Evolutionary conservation across 768 basidiomycete species (phyloP).

Genomic region (Tylopilus sp.): DNA sequence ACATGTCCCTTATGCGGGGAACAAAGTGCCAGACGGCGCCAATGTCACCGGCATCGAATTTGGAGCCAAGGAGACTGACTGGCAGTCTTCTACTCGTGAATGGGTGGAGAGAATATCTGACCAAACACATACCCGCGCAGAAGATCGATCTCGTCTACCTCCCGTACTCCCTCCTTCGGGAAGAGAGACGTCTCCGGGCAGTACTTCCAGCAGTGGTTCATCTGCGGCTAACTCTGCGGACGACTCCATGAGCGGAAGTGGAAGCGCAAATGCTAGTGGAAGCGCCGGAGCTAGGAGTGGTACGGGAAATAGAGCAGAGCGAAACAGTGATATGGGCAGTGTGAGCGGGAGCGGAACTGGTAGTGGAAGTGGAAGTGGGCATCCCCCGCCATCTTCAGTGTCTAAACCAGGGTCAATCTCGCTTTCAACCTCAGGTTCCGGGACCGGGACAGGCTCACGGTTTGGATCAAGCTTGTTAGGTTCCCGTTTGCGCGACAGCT

Average conservation of each 20-base stretch:
- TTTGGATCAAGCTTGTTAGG: slow-evolving; percentile 24
- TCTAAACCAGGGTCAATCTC: slow-evolving; percentile 26
- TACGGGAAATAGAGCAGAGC: slow-evolving; percentile 1
- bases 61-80: slow-evolving; percentile 17
- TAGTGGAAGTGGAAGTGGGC: slow-evolving; percentile 1
- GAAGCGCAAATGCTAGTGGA: neutral
- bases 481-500: slow-evolving; percentile 25
- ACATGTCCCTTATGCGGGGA: slow-evolving; percentile 27
- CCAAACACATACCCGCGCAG: slow-evolving; percentile 21
- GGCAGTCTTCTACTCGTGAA: slow-evolving; percentile 35
- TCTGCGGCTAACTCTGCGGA: slow-evolving; percentile 25
- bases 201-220: slow-evolving; percentile 25
- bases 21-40: slow-evolving; percentile 14
- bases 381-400: slow-evolving; percentile 10
- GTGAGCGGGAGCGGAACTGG: slow-evolving; percentile 10
- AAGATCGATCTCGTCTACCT: slow-evolving; percentile 3
- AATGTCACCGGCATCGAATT: slow-evolving; percentile 16
- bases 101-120: slow-evolving; percentile 46
- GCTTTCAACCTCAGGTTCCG: slow-evolving; percentile 21
- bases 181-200: slow-evolving; percentile 24
- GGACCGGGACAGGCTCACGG: slow-evolving; percentile 22
- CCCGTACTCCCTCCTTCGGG: slow-evolving; percentile 4
- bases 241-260: slow-evolving; percentile 12
- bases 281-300: slow-evolving; percentile 14
- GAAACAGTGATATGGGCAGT: slow-evolving; percentile 11